phyloP scores from a whole-genome alignment of 2,329 filamentous ascomycete genomes.

The Blastomyces gilchristii region DNA sequence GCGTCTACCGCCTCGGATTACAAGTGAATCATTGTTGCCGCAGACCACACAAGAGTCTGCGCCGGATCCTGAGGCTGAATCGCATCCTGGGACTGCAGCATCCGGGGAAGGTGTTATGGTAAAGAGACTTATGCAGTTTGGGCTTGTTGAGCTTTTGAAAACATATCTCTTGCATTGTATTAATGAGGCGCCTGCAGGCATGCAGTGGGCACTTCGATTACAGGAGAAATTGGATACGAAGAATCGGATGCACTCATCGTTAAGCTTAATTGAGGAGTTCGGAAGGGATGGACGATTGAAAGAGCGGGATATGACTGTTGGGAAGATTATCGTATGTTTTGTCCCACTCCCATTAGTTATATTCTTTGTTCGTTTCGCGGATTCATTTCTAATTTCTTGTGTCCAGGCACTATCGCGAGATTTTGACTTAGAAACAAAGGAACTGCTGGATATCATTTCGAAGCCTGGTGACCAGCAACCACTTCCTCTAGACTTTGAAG shows the following conservation, averaged over 20 bases:
- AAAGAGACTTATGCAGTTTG: conserved; percentile 49
- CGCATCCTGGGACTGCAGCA: conserved; percentile 32
- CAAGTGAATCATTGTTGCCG: conserved; percentile 38
- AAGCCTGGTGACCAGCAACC: conserved; percentile 31
- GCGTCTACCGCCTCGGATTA: conserved; percentile 48
- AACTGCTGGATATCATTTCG: conserved; percentile 39
- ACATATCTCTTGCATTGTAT: conserved; percentile 44
- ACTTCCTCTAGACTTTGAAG: conserved; percentile 43
- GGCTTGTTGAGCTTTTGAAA: conserved; percentile 51
- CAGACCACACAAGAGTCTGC: conserved; percentile 29
- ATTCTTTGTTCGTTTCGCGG: neutral
- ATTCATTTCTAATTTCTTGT: conserved; percentile 8
- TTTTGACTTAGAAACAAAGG: conserved; percentile 40
- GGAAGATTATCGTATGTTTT: conserved; percentile 42
- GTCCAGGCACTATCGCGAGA: conserved; percentile 44
- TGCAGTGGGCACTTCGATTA: conserved; percentile 40
- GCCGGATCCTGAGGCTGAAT: conserved; percentile 50
- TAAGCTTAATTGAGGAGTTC: conserved; percentile 42
- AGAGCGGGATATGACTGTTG: conserved; percentile 46
- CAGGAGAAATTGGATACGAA: conserved; percentile 49
- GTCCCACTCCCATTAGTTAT: neutral
- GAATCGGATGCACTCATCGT: conserved; percentile 40
- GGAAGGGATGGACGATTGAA: conserved; percentile 40
- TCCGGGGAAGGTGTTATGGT: conserved; percentile 44
- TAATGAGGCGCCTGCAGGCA: conserved; percentile 27